Percentiles rank a stretch among this genome's conserved stretches.
phyloP scores from a whole-genome alignment of 768 basidiomycete species.

The Boletus sp. region DNA sequence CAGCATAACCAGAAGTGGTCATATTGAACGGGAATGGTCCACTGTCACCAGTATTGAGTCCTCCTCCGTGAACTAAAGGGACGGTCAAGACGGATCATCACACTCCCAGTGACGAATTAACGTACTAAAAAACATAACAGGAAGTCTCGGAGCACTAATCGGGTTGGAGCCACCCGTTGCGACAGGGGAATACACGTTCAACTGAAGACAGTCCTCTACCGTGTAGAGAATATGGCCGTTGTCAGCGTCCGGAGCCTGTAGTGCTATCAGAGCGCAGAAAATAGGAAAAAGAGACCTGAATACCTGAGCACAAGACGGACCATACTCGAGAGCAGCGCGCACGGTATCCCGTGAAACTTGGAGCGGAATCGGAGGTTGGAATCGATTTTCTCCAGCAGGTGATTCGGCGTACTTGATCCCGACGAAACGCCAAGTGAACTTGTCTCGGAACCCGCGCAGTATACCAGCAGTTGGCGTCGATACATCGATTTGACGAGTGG shows the following conservation, averaged over 20 bases:
- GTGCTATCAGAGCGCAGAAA: not conserved
- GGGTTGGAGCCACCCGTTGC: not conserved
- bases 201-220: constrained; percentile 11
- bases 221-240: constrained; percentile 8
- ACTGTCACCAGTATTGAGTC: constrained; percentile 11
- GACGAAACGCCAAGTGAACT: constrained; percentile 14
- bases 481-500: constrained; percentile 13
- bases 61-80: constrained; percentile 8
- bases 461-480: constrained; percentile 10
- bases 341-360: not conserved
- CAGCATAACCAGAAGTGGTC: constrained; percentile 6
- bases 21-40: constrained; percentile 13
- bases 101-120: not conserved
- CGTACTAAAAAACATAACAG: constrained; percentile 16
- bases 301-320: constrained; percentile 12
- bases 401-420: constrained; percentile 13
- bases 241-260: constrained; percentile 7
- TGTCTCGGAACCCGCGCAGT: constrained; percentile 13
- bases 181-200: constrained; percentile 12
- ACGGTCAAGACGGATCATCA: not conserved
- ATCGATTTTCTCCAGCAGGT: not conserved
- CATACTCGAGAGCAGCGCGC: not conserved
- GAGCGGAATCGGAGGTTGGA: constrained; percentile 9
- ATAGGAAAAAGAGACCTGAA: not conserved
- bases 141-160: constrained; percentile 1